Conservation (phyloP, 768 basidiomycete genomes). For the Scleroderma citrinum region DNA sequence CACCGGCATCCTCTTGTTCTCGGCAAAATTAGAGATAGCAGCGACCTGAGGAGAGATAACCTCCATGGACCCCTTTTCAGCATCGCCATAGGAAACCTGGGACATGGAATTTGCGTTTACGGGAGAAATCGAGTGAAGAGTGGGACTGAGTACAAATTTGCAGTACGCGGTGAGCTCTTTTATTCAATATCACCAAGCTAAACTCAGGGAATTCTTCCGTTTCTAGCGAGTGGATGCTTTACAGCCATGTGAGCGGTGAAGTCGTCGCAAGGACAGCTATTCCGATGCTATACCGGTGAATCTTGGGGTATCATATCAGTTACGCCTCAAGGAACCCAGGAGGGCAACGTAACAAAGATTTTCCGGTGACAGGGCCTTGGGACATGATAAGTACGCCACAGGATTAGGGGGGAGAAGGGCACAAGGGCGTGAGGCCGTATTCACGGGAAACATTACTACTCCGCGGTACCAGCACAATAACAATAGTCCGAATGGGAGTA, state of each 20-base stretch:
- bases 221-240: not conserved
- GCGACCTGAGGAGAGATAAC: constrained; percentile 30
- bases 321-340: not conserved
- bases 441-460: too few species aligned
- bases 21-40: constrained; percentile 25
- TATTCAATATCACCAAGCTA: not conserved
- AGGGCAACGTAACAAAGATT: not conserved
- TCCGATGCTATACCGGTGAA: too few species aligned
- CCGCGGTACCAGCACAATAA: too few species aligned
- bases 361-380: not conserved
- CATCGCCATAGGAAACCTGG: constrained; percentile 41
- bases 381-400: too few species aligned
- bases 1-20: constrained; percentile 34
- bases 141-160: not conserved
- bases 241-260: not conserved
- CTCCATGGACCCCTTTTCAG: constrained; percentile 55
- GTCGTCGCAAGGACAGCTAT: too few species aligned
- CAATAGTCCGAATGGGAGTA: too few species aligned
- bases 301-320: too few species aligned
- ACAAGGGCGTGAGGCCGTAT: too few species aligned
- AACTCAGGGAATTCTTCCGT: not conserved
- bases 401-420: too few species aligned
- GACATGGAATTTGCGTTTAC: constrained; percentile 33
- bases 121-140: not conserved
- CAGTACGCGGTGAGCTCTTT: not conserved